Conservation (phyloP, 2,329 filamentous ascomycete species). For the Calonectria henricotiae region DNA sequence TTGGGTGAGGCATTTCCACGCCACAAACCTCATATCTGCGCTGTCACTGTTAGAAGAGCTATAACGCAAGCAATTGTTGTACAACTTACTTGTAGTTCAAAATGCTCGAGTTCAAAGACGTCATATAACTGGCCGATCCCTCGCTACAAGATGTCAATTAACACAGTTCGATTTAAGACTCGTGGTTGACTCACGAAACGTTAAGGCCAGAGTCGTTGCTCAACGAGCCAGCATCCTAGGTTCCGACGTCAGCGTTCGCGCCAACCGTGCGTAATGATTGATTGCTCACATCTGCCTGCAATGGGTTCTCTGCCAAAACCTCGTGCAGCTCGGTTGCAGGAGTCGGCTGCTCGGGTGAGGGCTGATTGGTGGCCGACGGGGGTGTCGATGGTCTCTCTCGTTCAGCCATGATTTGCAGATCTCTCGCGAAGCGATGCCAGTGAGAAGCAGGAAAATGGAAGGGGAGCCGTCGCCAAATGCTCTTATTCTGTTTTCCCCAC, state of each 20-base stretch:
- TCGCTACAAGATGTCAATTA: conserved; percentile 9
- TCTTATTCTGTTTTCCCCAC: conserved; percentile 20
- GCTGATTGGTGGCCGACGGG: neutral
- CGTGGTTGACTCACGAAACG: conserved; percentile 14
- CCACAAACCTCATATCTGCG: conserved; percentile 31
- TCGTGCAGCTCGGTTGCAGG: conserved; percentile 18
- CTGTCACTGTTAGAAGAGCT: neutral
- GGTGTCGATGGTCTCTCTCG: conserved; percentile 19
- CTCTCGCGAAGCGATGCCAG: neutral
- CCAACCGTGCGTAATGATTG: neutral
- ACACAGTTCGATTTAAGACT: neutral
- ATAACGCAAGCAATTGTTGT: no score
- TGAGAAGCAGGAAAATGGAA: conserved; percentile 13
- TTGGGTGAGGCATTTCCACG: neutral
- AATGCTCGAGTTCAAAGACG: conserved; percentile 26
- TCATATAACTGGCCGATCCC: conserved; percentile 22
- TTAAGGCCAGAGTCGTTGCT: conserved; percentile 21
- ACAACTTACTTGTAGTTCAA: conserved; percentile 25
- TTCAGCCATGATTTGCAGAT: conserved; percentile 21
- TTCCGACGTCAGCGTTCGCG: neutral
- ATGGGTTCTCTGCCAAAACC: conserved; percentile 13
- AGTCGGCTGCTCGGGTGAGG: conserved; percentile 9
- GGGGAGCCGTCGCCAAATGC: neutral
- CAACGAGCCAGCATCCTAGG: conserved; percentile 10
- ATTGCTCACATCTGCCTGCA: conserved; percentile 29